Evolutionary conservation across 345 rosid genomes (phyloP), one percentile per base, ranked within the genome.

Genomic region (Heritiera fomes): DNA sequence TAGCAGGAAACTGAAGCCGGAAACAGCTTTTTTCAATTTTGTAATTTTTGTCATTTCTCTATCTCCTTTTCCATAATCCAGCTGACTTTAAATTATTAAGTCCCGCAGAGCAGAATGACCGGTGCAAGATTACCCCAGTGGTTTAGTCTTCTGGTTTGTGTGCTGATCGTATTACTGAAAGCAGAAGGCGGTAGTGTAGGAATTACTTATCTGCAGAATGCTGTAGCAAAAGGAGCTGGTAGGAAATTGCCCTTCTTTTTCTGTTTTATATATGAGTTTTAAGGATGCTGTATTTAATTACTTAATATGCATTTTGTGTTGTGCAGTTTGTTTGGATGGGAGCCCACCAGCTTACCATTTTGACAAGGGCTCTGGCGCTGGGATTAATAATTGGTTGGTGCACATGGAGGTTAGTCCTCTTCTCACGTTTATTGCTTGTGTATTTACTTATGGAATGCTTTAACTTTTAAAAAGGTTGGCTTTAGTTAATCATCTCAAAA

Each of bases 311-410:
- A 17, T 50, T 30, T 13, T 59, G 28, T 50, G 34, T 43, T 60
- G n/a, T 82, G 80, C 91, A 95, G 98, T 93, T 78, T 95, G 99
- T 80, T 85, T 93, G 86, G 99, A 95, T 81, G 99, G 98, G 56
- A 91, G 96, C 77, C 91, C 97, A 4, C 96, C 98, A 6, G 99
- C 97, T 81, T 95, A 93, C 89, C 95, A 92, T 76, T 78, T 90
- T 14, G 79, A 88, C 71, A 87, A 79, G 49, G 98, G 98, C 41
- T 90, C 14, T 71, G 99, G 97, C 60, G 61, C 90, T n/a, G 97
- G 98, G 75, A 71, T 83, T 78, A 82, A 91, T 81, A 95, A 88
- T 66, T 95, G 99, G 98, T 73, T 95, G 75, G 89, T 93, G 83
- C 87, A 87, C 50, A 77, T 95, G 59, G 95, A 91, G 98, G 97